phyloP scores from a whole-genome alignment of 2,329 filamentous ascomycete species.

The Penicillium brasilianum region DNA sequence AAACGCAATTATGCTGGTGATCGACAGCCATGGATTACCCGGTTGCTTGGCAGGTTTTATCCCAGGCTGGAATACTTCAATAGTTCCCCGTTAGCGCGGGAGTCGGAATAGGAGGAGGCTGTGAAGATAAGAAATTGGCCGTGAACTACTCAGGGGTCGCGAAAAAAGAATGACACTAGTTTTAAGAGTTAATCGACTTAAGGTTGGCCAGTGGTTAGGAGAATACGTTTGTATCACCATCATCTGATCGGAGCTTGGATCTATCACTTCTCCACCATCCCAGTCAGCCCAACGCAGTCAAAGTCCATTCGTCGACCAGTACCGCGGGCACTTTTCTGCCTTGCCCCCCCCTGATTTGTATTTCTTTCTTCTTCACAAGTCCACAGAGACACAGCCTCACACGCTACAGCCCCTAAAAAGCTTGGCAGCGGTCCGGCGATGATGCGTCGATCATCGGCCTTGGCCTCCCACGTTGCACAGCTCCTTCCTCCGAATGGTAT shows the following conservation, averaged over 20 bases:
- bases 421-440: constrained; percentile 39
- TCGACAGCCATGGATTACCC: constrained; percentile 10
- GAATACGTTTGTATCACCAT: no score
- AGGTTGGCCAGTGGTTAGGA: neutral
- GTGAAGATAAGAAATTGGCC: constrained; percentile 21
- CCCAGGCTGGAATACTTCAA: constrained; percentile 21
- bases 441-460: constrained; percentile 40
- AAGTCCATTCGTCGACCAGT: neutral
- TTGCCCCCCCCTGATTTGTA: neutral
- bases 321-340: neutral
- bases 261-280: constrained; percentile 3
- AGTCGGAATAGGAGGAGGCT: constrained; percentile 21
- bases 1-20: constrained; percentile 11
- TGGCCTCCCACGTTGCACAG: constrained; percentile 30
- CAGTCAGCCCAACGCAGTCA: neutral
- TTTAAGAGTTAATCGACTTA: neutral
- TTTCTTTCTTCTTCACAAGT: constrained; percentile 3
- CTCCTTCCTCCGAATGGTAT: constrained; percentile 6
- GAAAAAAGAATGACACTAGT: neutral
- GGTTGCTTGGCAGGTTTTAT: constrained; percentile 20
- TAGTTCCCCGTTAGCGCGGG: constrained; percentile 15
- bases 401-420: constrained; percentile 35
- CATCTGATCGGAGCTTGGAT: constrained; percentile 4
- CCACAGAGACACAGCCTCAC: neutral
- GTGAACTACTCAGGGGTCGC: constrained; percentile 12